These are phyloP conservation scores for Saturnispora besseyi DNA, from an alignment of 805 yeast species.

Conservation along the genomic window DNA sequence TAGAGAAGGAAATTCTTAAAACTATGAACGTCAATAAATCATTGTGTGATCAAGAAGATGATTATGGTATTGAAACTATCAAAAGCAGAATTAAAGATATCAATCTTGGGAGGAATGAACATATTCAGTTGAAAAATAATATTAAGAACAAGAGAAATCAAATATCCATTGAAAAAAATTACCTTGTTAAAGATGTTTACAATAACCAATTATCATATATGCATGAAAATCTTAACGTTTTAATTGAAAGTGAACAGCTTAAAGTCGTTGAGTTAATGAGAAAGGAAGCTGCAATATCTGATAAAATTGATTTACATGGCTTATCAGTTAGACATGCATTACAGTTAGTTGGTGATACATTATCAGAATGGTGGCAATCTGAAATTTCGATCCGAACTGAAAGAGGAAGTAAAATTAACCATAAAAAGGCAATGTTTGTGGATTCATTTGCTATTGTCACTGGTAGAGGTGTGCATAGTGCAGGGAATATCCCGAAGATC, in stretches of 20 bases:
- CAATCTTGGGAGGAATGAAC: background rate
- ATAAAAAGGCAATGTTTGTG: constrained; percentile 31
- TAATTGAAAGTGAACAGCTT: constrained; percentile 9
- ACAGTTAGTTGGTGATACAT: constrained; percentile 26
- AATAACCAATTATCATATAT: background rate
- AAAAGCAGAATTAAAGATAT: background rate
- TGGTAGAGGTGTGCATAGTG: constrained; percentile 66
- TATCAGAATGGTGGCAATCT: constrained; percentile 54
- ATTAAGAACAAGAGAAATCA: background rate
- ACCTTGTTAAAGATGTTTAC: constrained; percentile 1
- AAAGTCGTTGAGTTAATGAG: constrained; percentile 4
- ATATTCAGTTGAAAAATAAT: background rate
- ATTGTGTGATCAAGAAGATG: background rate
- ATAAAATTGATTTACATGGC: constrained; percentile 49
- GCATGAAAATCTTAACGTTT: constrained; percentile 4
- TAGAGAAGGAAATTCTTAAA: background rate
- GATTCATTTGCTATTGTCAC: constrained; percentile 44
- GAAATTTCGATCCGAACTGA: constrained; percentile 40
- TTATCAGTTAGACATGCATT: constrained; percentile 41
- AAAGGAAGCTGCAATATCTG: constrained; percentile 14
- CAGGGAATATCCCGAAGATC: constrained; percentile 45
- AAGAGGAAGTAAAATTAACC: constrained; percentile 29
- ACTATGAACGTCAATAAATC: background rate
- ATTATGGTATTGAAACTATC: background rate
- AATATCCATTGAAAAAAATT: constrained; percentile 1